Evolutionary conservation across 1,139 yeast species (phyloP).

Genomic region (Kodamaea anthophila): DNA sequence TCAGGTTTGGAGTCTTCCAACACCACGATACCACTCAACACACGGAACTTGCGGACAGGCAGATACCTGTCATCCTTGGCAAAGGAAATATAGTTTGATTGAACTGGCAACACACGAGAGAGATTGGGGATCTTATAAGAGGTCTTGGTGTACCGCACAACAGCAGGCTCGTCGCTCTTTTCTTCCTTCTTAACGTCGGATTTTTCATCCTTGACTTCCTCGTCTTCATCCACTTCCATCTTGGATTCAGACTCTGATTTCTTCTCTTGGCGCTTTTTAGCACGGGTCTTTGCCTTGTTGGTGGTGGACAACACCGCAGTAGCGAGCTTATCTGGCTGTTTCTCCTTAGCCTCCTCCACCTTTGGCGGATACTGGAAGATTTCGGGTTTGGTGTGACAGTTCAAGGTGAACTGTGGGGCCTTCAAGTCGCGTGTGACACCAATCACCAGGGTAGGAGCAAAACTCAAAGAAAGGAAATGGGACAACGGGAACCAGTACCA

Average conservation of each 20-base stretch:
- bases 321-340: conserved; percentile 82
- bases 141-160: conserved; percentile 44
- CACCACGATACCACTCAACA: conserved; percentile 76
- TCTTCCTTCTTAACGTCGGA: conserved; percentile 23
- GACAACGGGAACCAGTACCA: conserved; percentile 99
- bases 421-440: conserved; percentile 84
- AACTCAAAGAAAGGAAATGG: conserved; percentile 86
- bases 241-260: conserved; percentile 32
- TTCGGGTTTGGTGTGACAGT: conserved; percentile 76
- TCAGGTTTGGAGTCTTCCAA: conserved; percentile 66
- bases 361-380: conserved; percentile 88
- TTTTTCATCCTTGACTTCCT: conserved; percentile 15
- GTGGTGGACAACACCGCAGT: conserved; percentile 95
- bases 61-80: conserved; percentile 68
- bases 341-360: conserved; percentile 70
- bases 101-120: conserved; percentile 89
- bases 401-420: conserved; percentile 77
- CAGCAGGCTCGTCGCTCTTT: conserved; percentile 21
- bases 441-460: conserved; percentile 85
- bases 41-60: conserved; percentile 78
- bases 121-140: conserved; percentile 71
- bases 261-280: conserved; percentile 65
- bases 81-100: conserved; percentile 77
- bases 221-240: conserved; percentile 26
- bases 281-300: conserved; percentile 86